These are phyloP conservation scores for Sanguinoderma infundibulare DNA, from an alignment of 1,284 basidiomycete genomes.

Conservation along the genomic window DNA sequence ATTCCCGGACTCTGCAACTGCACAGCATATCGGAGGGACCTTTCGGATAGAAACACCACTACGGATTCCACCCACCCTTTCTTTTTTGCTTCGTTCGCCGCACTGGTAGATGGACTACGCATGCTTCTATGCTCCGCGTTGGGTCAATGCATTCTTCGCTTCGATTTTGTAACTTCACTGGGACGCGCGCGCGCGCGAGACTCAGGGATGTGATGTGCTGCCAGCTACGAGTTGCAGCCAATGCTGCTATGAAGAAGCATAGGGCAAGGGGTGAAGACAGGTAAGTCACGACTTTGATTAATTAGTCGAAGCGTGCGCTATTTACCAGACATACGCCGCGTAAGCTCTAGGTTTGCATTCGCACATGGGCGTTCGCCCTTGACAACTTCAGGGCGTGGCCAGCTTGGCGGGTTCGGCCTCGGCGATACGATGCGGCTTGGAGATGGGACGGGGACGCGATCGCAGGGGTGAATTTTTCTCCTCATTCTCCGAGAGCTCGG, in stretches of 20 bases:
- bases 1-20: background rate
- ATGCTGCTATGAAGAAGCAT: background rate
- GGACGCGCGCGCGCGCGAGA: too few species aligned
- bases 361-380: background rate
- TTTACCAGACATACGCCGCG: background rate
- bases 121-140: conserved; percentile 10
- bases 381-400: background rate
- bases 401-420: background rate
- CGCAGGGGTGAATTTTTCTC: too few species aligned
- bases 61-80: background rate
- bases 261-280: background rate
- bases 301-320: background rate
- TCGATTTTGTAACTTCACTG: background rate
- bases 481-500: too few species aligned
- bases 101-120: conserved; percentile 4
- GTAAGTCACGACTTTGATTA: background rate
- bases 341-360: background rate
- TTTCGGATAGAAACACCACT: conserved; percentile 6
- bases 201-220: background rate
- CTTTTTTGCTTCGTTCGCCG: conserved; percentile 7
- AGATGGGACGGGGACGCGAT: too few species aligned
- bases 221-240: background rate
- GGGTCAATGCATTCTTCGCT: conserved; percentile 8
- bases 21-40: background rate
- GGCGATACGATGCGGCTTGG: too few species aligned